phyloP scores from a whole-genome alignment of 768 basidiomycete genomes.

The Pleurotus salmoneostramineus region DNA sequence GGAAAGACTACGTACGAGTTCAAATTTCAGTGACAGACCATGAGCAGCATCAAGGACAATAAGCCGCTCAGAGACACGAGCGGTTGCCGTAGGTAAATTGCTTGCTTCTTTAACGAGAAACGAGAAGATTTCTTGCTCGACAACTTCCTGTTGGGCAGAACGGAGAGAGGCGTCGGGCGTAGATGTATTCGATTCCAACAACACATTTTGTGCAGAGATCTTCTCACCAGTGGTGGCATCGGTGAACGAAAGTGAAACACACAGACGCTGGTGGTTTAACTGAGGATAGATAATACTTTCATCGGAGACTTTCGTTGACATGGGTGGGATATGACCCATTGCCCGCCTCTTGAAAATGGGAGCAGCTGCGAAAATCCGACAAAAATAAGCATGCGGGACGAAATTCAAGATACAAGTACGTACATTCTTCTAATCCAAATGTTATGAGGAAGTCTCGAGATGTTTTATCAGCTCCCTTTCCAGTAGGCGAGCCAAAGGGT shows the following conservation, averaged over 20 bases:
- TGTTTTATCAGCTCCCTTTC: slow-evolving; percentile 77
- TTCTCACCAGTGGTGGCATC: slow-evolving; percentile 25
- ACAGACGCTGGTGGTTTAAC: slow-evolving; percentile 60
- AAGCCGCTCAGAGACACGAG: slow-evolving; percentile 73
- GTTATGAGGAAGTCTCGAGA: slow-evolving; percentile 79
- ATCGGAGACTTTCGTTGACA: slow-evolving; percentile 34
- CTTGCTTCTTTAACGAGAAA: slow-evolving; percentile 75
- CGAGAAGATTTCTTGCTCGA: slow-evolving; percentile 80
- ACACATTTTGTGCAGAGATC: slow-evolving; percentile 31
- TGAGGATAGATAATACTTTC: slow-evolving; percentile 51
- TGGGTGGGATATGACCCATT: slow-evolving; percentile 60
- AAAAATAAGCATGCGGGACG: not conserved
- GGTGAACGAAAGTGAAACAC: slow-evolving; percentile 46
- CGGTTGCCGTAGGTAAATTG: slow-evolving; percentile 68
- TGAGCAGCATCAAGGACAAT: slow-evolving; percentile 77
- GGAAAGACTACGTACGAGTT: slow-evolving; percentile 44
- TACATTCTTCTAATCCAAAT: slow-evolving; percentile 81
- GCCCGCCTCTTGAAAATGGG: slow-evolving; percentile 61
- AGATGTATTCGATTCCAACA: slow-evolving; percentile 22
- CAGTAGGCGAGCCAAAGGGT: slow-evolving; percentile 62
- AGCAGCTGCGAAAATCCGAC: slow-evolving; percentile 43
- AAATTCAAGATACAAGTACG: slow-evolving; percentile 21
- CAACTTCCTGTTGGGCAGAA: slow-evolving; percentile 63
- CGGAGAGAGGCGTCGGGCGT: slow-evolving; percentile 50
- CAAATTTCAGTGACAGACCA: slow-evolving; percentile 63